These are phyloP conservation scores for Cubamyces lactineus DNA, from an alignment of 768 basidiomycete species.

Conservation along the genomic window DNA sequence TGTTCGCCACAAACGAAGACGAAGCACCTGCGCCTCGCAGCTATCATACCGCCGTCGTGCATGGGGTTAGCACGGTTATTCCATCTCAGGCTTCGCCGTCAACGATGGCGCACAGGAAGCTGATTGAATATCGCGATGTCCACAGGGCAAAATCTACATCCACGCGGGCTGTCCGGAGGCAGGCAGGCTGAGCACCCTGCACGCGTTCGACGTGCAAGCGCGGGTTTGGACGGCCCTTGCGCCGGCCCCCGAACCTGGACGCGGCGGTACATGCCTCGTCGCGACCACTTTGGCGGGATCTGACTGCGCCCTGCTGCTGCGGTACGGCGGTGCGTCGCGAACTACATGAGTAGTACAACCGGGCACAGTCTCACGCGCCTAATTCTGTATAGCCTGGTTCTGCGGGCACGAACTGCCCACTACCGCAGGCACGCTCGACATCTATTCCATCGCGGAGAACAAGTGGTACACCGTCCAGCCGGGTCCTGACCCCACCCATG, in stretches of 20 bases:
- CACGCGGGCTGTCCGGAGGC: slow-evolving; percentile 46
- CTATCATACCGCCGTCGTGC: slow-evolving; percentile 40
- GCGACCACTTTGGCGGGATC: slow-evolving; percentile 26
- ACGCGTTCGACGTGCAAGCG: slow-evolving; percentile 37
- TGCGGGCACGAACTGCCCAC: slow-evolving; percentile 41
- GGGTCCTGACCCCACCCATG: slow-evolving; percentile 32
- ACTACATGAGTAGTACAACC: background rate
- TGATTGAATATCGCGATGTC: background rate
- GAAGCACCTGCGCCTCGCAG: slow-evolving; percentile 39
- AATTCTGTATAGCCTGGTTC: slow-evolving; percentile 37
- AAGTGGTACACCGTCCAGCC: slow-evolving; percentile 29
- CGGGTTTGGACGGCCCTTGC: slow-evolving; percentile 38
- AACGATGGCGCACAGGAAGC: background rate
- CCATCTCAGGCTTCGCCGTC: background rate
- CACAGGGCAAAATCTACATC: slow-evolving; percentile 39
- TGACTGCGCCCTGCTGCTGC: slow-evolving; percentile 34
- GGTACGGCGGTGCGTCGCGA: slow-evolving; percentile 39
- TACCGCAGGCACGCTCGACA: slow-evolving; percentile 34
- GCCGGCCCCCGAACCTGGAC: slow-evolving; percentile 42
- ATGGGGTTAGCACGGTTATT: slow-evolving; percentile 30
- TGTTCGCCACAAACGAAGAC: slow-evolving; percentile 34
- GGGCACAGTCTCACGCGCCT: background rate
- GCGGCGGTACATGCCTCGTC: slow-evolving; percentile 46
- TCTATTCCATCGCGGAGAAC: slow-evolving; percentile 39
- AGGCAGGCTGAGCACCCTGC: slow-evolving; percentile 41